Percentiles rank a stretch among this genome's conserved stretches.
Conservation (phyloP, 805 yeast species). For the Komagataella phaffii region DNA sequence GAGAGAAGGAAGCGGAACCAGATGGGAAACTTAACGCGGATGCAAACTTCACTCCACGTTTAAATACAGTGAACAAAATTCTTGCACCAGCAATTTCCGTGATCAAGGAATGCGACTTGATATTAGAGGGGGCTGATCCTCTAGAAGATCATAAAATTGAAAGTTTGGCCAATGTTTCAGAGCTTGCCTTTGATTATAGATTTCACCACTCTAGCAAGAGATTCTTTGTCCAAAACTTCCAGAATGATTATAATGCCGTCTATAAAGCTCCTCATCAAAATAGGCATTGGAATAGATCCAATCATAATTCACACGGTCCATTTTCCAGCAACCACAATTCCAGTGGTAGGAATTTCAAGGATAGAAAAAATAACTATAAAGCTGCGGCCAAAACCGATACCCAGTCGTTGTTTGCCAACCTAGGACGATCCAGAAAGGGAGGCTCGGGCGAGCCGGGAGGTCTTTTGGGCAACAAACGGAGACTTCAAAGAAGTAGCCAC, state of each 20-base stretch:
- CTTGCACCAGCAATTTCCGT: slow-evolving; percentile 32
- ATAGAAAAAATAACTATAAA: not conserved
- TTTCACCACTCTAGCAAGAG: not conserved
- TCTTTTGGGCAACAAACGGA: not conserved
- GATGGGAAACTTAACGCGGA: slow-evolving; percentile 3
- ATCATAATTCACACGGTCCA: not conserved
- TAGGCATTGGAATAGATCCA: not conserved
- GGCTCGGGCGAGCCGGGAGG: not conserved
- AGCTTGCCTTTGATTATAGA: slow-evolving; percentile 1
- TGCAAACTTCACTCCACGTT: not conserved
- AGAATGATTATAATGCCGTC: not conserved
- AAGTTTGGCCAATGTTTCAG: not conserved
- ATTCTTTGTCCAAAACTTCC: not conserved
- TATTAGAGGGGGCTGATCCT: slow-evolving; percentile 21
- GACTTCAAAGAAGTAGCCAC: not conserved
- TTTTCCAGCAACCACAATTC: not conserved
- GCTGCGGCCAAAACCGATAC: not conserved
- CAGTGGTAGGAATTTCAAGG: not conserved
- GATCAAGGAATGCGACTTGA: slow-evolving; percentile 33
- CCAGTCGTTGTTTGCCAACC: not conserved
- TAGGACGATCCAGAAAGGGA: not conserved
- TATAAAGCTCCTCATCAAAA: not conserved
- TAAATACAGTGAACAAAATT: slow-evolving; percentile 8
- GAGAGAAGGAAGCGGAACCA: slow-evolving; percentile 11
- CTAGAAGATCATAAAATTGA: not conserved